These are phyloP conservation scores for Gossypium herbaceum DNA, from an alignment of 345 rosid genomes.

Conservation along the genomic window DNA sequence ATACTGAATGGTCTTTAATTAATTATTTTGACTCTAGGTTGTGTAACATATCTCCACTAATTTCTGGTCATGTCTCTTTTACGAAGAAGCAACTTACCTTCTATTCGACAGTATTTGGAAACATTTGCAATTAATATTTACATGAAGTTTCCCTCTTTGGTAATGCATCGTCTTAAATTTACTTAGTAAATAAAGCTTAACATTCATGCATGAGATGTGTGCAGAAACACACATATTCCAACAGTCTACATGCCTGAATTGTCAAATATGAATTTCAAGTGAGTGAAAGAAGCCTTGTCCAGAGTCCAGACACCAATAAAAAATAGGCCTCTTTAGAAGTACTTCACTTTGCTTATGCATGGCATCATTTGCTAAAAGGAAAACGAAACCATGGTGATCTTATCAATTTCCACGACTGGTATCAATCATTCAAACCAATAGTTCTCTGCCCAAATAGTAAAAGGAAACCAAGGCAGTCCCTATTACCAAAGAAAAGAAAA, in stretches of 20 bases:
- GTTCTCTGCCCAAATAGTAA: too few species aligned
- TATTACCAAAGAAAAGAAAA: too few species aligned
- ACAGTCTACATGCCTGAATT: not conserved
- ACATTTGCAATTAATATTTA: conserved; percentile 81
- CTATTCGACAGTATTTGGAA: conserved; percentile 91
- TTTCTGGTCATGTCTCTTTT: conserved; percentile 21
- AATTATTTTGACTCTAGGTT: not conserved
- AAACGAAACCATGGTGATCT: too few species aligned
- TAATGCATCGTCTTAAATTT: conserved; percentile 22
- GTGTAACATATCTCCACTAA: not conserved
- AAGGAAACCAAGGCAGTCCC: too few species aligned
- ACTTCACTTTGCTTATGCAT: not conserved
- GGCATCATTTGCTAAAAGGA: not conserved
- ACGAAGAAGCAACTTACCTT: conserved; percentile 85
- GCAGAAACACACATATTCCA: not conserved
- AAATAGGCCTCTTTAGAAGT: not conserved
- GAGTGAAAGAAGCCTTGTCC: not conserved
- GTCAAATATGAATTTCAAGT: not conserved
- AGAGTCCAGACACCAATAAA: not conserved
- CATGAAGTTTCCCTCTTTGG: conserved; percentile 83
- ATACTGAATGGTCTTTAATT: not conserved
- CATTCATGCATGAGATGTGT: not conserved
- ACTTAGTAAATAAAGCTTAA: not conserved
- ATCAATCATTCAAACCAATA: too few species aligned
- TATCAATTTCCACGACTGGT: too few species aligned